Evolutionary conservation across 2,329 filamentous ascomycete genomes (phyloP).

Genomic region (Sarocladium oryzae): DNA sequence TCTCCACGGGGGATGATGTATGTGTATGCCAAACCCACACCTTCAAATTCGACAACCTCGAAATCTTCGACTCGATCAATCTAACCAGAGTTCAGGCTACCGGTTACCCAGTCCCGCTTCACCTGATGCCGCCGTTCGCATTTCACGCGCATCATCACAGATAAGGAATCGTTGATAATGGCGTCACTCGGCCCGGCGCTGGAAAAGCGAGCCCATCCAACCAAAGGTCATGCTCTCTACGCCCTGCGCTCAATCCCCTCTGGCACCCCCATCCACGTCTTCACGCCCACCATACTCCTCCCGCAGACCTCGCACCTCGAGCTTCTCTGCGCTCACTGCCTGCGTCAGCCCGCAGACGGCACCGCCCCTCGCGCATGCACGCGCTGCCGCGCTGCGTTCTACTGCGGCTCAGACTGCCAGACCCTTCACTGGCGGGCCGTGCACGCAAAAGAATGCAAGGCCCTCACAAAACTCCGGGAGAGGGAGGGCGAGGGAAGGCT

Average conservation of each 20-base stretch:
- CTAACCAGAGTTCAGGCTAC: no score
- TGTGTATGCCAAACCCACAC: not conserved
- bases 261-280: constrained; percentile 38
- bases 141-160: no score
- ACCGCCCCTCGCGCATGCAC: constrained; percentile 36
- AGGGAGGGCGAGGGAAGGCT: constrained; percentile 13
- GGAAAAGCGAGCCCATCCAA: constrained; percentile 20
- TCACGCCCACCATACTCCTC: constrained; percentile 39
- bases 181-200: constrained; percentile 16
- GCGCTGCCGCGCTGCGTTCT: constrained; percentile 45
- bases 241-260: constrained; percentile 36
- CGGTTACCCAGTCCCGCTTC: no score
- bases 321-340: constrained; percentile 44
- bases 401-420: constrained; percentile 51
- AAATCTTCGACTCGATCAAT: not conserved
- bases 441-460: constrained; percentile 50
- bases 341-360: constrained; percentile 20
- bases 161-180: not conserved
- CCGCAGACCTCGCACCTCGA: constrained; percentile 36
- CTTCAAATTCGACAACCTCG: not conserved
- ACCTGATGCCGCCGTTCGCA: no score
- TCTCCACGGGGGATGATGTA: no score
- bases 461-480: constrained; percentile 25
- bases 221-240: constrained; percentile 40
- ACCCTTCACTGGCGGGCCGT: constrained; percentile 43